phyloP scores from a whole-genome alignment of 371 early-diverging fungal genomes.

The Capillidium heterosporum region DNA sequence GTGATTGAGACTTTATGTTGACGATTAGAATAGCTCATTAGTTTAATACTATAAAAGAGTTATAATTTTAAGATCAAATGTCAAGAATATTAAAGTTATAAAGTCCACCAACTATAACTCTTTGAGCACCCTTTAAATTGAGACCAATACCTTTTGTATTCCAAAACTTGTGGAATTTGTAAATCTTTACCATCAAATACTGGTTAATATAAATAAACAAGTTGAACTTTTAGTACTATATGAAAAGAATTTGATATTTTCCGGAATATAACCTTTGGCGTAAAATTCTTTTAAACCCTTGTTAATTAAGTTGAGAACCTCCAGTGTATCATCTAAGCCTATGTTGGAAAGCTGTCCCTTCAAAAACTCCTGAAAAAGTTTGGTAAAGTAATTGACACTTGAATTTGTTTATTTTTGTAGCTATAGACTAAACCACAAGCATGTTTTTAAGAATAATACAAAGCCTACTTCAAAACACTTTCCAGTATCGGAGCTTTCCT shows the following conservation, averaged over 20 bases:
- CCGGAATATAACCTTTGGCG: conserved; percentile 68
- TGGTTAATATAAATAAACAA: not conserved
- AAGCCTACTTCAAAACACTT: too few relatives aligned
- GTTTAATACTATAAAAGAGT: not conserved
- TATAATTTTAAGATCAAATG: not conserved
- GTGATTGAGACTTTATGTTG: conserved; percentile 60
- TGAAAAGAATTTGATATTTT: conserved; percentile 72
- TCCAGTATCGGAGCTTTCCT: too few relatives aligned
- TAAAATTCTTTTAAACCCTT: conserved; percentile 68
- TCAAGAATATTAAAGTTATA: conserved; percentile 43
- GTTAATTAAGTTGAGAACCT: conserved; percentile 72
- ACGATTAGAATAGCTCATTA: conserved; percentile 55
- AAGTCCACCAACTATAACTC: conserved; percentile 34
- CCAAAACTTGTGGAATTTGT: conserved; percentile 16
- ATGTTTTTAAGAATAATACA: too few relatives aligned
- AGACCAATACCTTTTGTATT: conserved; percentile 12
- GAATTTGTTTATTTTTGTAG: too few relatives aligned
- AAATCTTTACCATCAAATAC: conserved; percentile 33
- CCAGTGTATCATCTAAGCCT: conserved; percentile 84
- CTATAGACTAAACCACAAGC: too few relatives aligned
- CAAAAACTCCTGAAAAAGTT: too few relatives aligned
- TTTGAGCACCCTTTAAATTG: conserved; percentile 16
- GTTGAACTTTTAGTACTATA: conserved; percentile 36
- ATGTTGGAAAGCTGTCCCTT: too few relatives aligned
- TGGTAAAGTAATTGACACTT: too few relatives aligned